These are phyloP conservation scores for Sphaerostilbella broomeana DNA, from an alignment of 2,329 filamentous ascomycete genomes.

Conservation along the genomic window DNA sequence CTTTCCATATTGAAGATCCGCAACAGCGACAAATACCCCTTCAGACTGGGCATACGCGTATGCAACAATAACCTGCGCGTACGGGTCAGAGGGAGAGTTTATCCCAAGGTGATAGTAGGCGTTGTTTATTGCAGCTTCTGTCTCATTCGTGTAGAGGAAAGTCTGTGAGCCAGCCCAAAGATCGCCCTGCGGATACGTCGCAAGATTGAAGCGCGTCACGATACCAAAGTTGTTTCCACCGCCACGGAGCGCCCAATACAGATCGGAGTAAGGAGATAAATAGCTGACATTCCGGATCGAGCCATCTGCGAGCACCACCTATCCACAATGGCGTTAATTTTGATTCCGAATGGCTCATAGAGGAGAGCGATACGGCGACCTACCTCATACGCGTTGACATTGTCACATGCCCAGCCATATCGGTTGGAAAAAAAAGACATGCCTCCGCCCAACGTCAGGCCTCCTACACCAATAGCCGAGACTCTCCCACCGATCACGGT, in stretches of 20 bases:
- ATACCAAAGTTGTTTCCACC: constrained; percentile 18
- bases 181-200: constrained; percentile 29
- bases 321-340: not conserved
- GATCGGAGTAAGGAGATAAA: not conserved
- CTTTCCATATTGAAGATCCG: constrained; percentile 17
- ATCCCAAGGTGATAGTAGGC: constrained; percentile 19
- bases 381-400: constrained; percentile 7
- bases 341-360: no score
- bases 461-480: constrained; percentile 31
- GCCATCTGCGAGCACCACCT: constrained; percentile 10
- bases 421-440: constrained; percentile 14
- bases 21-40: constrained; percentile 15
- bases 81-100: constrained; percentile 17
- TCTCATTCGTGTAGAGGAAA: constrained; percentile 23
- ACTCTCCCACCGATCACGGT: constrained; percentile 34
- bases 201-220: constrained; percentile 28
- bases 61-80: constrained; percentile 19
- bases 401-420: constrained; percentile 14
- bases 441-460: constrained; percentile 16
- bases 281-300: constrained; percentile 5
- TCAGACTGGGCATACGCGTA: constrained; percentile 18
- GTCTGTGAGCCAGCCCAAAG: constrained; percentile 33
- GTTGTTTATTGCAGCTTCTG: constrained; percentile 16
- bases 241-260: constrained; percentile 9
- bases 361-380: not conserved